Evolutionary conservation across 225 moss, liverwort and hornwort genomes (phyloP), one percentile per base, ranked within the genome.

Genomic region (Lunularia cruciata): DNA sequence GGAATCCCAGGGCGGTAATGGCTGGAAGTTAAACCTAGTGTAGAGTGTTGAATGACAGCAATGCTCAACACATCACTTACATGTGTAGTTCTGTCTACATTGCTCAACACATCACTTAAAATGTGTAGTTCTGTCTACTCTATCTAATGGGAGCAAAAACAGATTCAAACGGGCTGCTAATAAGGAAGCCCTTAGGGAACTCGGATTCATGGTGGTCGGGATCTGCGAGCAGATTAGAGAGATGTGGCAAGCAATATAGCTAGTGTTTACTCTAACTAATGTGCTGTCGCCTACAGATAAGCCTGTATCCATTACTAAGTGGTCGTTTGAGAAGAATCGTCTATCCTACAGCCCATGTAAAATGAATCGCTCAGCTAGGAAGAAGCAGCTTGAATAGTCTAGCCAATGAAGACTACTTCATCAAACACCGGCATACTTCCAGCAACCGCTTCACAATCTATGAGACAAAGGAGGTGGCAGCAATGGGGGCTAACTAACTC

Each of bases 71-170:
- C 37, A 14, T 37, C 4, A 26, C 3, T 60, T 40, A 40, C 39
- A 61, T 59, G 40, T 40, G 61, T 40, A 14, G 18, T 39, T 60
- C 60, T 40, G 60, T n/a, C n/a, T n/a, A n/a, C n/a, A n/a, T n/a
- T n/a, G n/a, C n/a, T n/a, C n/a, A n/a, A n/a, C n/a, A n/a, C n/a
- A n/a, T n/a, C n/a, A n/a, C n/a, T n/a, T n/a, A n/a, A n/a, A n/a
- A n/a, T n/a, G n/a, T n/a, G n/a, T n/a, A n/a, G n/a, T n/a, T n/a
- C n/a, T n/a, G n/a, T 61, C 38, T n/a, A n/a, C n/a, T n/a, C n/a
- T n/a, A n/a, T n/a, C n/a, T n/a, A 37, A 39, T 26, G 11, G 39
- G 26, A 40, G 39, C 12, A 26, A 22, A 39, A 26, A 61, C 37
- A 4, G 39, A 40, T 40, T 25, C 12, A 25, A 25, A 12, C 42